Evolutionary conservation across 2,329 filamentous ascomycete genomes (phyloP).

Genomic region (Pseudopyrenochaeta lycopersici): DNA sequence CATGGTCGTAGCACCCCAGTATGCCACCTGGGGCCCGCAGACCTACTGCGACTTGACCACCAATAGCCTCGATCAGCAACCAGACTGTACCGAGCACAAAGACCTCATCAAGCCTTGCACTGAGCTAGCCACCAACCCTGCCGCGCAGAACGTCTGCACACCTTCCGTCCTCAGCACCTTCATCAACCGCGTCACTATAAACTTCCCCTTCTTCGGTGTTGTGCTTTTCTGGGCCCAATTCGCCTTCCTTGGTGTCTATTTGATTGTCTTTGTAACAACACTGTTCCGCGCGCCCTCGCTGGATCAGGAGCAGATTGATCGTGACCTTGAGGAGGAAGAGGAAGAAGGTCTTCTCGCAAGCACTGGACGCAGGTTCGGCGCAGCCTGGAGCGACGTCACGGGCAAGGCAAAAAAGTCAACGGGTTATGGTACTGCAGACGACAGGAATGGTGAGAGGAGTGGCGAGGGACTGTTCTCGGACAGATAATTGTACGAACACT

Average conservation of each 20-base stretch:
- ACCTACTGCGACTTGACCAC: constrained; percentile 85
- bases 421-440: constrained; percentile 40
- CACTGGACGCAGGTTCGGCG: constrained; percentile 81
- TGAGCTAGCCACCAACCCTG: constrained; percentile 74
- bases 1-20: constrained; percentile 95
- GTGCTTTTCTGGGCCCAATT: constrained; percentile 98
- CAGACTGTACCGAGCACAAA: constrained; percentile 76
- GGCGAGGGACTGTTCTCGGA: constrained; percentile 9
- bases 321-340: constrained; percentile 89
- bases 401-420: constrained; percentile 57
- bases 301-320: constrained; percentile 80
- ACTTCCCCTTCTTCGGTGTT: constrained; percentile 93
- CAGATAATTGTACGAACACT: neutral
- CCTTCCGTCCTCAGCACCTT: constrained; percentile 92
- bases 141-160: constrained; percentile 84
- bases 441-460: constrained; percentile 28
- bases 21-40: constrained; percentile 92
- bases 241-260: constrained; percentile 82
- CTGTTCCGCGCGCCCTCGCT: constrained; percentile 83
- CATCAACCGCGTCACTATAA: constrained; percentile 88
- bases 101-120: constrained; percentile 83
- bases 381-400: constrained; percentile 88
- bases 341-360: constrained; percentile 90
- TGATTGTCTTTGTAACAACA: constrained; percentile 80
- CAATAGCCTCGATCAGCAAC: constrained; percentile 68